Evolutionary conservation across 1,139 yeast genomes (phyloP).

Genomic region (Wickerhamomyces sp.): DNA sequence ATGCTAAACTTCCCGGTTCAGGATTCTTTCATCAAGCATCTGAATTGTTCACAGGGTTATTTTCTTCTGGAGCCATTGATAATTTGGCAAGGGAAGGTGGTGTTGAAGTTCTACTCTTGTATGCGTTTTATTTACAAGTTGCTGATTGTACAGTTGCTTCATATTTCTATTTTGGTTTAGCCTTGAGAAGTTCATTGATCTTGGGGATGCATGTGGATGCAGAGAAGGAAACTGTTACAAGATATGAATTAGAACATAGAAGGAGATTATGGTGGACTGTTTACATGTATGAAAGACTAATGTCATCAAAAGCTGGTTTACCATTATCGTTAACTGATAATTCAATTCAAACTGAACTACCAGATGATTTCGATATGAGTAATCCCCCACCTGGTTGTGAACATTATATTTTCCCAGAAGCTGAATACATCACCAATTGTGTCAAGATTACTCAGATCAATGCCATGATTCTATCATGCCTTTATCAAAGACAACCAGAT

Average conservation of each 20-base stretch:
- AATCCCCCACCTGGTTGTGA: conserved; percentile 53
- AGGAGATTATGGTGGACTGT: conserved; percentile 91
- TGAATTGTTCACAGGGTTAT: conserved; percentile 66
- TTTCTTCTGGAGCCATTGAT: conserved; percentile 76
- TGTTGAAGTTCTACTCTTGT: conserved; percentile 70
- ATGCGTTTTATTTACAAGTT: conserved; percentile 78
- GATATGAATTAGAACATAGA: conserved; percentile 73
- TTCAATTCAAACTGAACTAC: conserved; percentile 71
- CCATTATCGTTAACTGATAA: conserved; percentile 78
- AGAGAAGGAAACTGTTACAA: conserved; percentile 55
- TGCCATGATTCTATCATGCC: conserved; percentile 64
- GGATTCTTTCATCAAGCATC: conserved; percentile 75
- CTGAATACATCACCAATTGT: conserved; percentile 74
- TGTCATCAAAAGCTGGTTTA: conserved; percentile 79
- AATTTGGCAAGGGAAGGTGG: conserved; percentile 76
- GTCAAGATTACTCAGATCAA: conserved; percentile 78
- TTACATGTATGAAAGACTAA: conserved; percentile 82
- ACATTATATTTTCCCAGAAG: conserved; percentile 73
- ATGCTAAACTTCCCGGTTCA: conserved; percentile 61
- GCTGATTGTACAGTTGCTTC: conserved; percentile 84
- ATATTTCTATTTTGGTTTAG: conserved; percentile 75
- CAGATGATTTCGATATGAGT: conserved; percentile 63
- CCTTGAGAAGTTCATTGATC: conserved; percentile 66
- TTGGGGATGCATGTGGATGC: conserved; percentile 85
- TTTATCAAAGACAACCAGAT: conserved; percentile 74